Conservation (phyloP, 495 filamentous ascomycete genomes). For the Aeminium ludgeri region DNA sequence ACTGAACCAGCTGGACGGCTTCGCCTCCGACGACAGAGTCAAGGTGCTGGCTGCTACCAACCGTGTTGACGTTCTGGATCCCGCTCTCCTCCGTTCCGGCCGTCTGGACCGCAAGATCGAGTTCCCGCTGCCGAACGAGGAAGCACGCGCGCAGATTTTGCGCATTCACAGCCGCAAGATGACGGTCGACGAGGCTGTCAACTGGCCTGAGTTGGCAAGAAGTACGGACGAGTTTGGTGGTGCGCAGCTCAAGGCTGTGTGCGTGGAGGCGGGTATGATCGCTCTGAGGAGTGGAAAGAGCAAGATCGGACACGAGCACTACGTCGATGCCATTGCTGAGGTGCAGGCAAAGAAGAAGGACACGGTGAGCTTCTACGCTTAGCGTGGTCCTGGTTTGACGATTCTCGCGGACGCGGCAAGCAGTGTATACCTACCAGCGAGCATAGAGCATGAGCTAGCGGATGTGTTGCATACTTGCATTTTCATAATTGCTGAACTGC, state of each 20-base stretch:
- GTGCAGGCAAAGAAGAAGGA: constrained; percentile 92
- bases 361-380: constrained; percentile 14
- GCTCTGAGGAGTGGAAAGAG: constrained; percentile 77
- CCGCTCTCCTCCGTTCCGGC: constrained; percentile 80
- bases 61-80: constrained; percentile 92
- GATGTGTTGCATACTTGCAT: too few species aligned
- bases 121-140: constrained; percentile 97
- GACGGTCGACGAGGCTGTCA: constrained; percentile 83
- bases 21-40: constrained; percentile 96
- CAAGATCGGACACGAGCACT: constrained; percentile 96
- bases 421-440: neutral
- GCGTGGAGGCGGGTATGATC: constrained; percentile 99
- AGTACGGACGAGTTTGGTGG: constrained; percentile 99
- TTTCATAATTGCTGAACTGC: too few species aligned
- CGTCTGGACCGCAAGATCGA: constrained; percentile 98
- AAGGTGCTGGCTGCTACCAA: constrained; percentile 98
- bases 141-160: constrained; percentile 91
- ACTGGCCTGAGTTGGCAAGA: constrained; percentile 89
- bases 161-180: constrained; percentile 97
- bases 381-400: neutral
- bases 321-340: constrained; percentile 94
- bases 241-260: constrained; percentile 94
- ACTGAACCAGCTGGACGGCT: constrained; percentile 96
- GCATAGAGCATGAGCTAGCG: neutral
- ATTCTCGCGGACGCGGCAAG: too few species aligned